phyloP scores from a whole-genome alignment of 768 basidiomycete species.

The Collybiopsis luxurians region DNA sequence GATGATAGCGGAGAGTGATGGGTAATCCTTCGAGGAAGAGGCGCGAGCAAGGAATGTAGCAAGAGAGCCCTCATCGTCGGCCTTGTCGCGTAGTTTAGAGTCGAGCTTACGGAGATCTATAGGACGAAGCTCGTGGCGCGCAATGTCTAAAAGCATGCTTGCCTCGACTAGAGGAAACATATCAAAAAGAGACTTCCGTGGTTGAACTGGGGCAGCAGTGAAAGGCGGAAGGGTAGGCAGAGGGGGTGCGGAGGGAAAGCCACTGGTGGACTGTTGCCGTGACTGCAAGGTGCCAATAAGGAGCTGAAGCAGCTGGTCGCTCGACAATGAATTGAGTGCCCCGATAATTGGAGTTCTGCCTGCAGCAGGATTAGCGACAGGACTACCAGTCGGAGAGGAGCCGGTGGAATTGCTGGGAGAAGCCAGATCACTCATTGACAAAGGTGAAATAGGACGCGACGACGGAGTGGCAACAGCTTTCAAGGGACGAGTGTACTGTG shows the following conservation, averaged over 20 bases:
- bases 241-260: background rate
- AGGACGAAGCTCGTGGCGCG: constrained; percentile 6
- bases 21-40: constrained; percentile 3
- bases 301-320: too few relatives aligned
- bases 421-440: too few relatives aligned
- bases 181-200: constrained; percentile 8
- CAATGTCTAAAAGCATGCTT: constrained; percentile 4
- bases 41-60: background rate
- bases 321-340: too few relatives aligned
- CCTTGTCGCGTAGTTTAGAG: background rate
- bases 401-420: too few relatives aligned
- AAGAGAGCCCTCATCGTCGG: background rate
- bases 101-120: constrained; percentile 4
- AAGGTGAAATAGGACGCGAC: too few relatives aligned
- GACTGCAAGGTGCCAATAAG: too few relatives aligned
- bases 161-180: background rate
- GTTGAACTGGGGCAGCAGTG: background rate
- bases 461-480: too few relatives aligned
- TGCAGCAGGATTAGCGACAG: too few relatives aligned
- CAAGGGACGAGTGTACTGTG: too few relatives aligned
- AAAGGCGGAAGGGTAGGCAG: background rate
- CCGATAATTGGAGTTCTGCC: too few relatives aligned
- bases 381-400: too few relatives aligned
- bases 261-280: too few relatives aligned
- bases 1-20: background rate